Conservation (phyloP, 371 early-diverging fungal species). For the Parasitella parasitica region DNA sequence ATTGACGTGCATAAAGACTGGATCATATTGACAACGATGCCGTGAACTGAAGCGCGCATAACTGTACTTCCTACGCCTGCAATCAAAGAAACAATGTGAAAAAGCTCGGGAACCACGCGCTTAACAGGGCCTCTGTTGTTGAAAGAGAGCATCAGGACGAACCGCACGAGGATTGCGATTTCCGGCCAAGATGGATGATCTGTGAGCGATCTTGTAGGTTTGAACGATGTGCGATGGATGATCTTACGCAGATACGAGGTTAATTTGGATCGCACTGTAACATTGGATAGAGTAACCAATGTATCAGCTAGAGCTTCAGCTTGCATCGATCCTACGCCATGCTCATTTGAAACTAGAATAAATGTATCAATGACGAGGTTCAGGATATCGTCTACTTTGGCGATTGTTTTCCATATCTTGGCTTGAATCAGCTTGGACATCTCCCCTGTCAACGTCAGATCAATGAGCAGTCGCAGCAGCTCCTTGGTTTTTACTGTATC, state of each 20-base stretch:
- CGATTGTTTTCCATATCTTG: slow-evolving; percentile 80
- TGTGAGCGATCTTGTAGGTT: slow-evolving; percentile 64
- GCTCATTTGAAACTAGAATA: slow-evolving; percentile 72
- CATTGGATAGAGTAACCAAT: slow-evolving; percentile 73
- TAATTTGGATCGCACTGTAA: slow-evolving; percentile 74
- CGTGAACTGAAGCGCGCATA: slow-evolving; percentile 83
- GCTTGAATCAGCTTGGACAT: slow-evolving; percentile 79
- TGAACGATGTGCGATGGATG: slow-evolving; percentile 64
- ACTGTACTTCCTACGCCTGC: slow-evolving; percentile 80
- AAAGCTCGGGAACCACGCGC: slow-evolving; percentile 79
- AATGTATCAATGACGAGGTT: slow-evolving; percentile 77
- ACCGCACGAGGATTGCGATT: slow-evolving; percentile 82
- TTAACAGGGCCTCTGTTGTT: slow-evolving; percentile 65
- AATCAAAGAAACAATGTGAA: slow-evolving; percentile 75
- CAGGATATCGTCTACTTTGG: slow-evolving; percentile 72
- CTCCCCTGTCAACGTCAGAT: slow-evolving; percentile 79
- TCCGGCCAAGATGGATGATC: slow-evolving; percentile 84
- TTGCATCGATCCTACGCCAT: slow-evolving; percentile 73
- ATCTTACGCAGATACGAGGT: slow-evolving; percentile 68
- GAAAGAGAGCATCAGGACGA: slow-evolving; percentile 85
- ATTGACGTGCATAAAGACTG: slow-evolving; percentile 78
- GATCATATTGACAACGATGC: slow-evolving; percentile 83
- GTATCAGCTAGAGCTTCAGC: slow-evolving; percentile 85
- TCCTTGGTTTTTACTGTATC: slow-evolving; percentile 64
- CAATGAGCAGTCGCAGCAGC: slow-evolving; percentile 71